Conservation (phyloP, 2,329 filamentous ascomycete species). For the Plenodomus lindquistii region DNA sequence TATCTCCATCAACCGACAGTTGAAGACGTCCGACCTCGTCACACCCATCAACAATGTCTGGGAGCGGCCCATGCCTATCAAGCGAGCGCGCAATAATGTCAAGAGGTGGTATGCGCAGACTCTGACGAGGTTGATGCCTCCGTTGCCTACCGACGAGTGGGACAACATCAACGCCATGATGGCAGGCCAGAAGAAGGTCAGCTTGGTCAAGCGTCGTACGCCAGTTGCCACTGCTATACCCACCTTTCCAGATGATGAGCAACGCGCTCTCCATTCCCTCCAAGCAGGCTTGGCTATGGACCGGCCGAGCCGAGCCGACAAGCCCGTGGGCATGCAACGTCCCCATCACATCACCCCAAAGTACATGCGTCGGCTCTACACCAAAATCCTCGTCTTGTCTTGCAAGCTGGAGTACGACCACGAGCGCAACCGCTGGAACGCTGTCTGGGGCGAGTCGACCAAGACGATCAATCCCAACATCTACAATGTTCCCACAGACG, state of each 20-base stretch:
- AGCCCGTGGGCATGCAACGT: slow-evolving; percentile 21
- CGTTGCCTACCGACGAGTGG: slow-evolving; percentile 52
- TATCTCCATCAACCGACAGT: slow-evolving; percentile 21
- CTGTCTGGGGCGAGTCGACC: slow-evolving; percentile 27
- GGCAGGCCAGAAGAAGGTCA: slow-evolving; percentile 34
- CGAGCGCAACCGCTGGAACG: slow-evolving; percentile 27
- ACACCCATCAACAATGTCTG: slow-evolving; percentile 53
- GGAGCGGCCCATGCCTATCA: slow-evolving; percentile 51
- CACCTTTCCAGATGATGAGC: background rate
- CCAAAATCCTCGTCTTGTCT: slow-evolving; percentile 46
- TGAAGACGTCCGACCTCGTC: slow-evolving; percentile 30
- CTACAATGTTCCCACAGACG: slow-evolving; percentile 23
- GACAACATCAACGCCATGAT: slow-evolving; percentile 46
- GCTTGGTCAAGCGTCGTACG: slow-evolving; percentile 26
- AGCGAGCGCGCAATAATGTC: slow-evolving; percentile 49
- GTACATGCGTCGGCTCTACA: slow-evolving; percentile 53
- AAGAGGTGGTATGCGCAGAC: slow-evolving; percentile 50
- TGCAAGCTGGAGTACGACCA: slow-evolving; percentile 48
- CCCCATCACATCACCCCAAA: slow-evolving; percentile 47
- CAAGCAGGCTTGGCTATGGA: slow-evolving; percentile 24
- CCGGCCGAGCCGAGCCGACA: slow-evolving; percentile 32
- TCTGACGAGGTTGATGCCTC: slow-evolving; percentile 49
- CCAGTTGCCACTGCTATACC: slow-evolving; percentile 4
- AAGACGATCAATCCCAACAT: slow-evolving; percentile 11
- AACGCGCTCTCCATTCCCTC: slow-evolving; percentile 10